Evolutionary conservation across 2,329 filamentous ascomycete species (phyloP), one percentile per base, ranked within the genome.

Genomic region (Akanthomyces uredinophilus): DNA sequence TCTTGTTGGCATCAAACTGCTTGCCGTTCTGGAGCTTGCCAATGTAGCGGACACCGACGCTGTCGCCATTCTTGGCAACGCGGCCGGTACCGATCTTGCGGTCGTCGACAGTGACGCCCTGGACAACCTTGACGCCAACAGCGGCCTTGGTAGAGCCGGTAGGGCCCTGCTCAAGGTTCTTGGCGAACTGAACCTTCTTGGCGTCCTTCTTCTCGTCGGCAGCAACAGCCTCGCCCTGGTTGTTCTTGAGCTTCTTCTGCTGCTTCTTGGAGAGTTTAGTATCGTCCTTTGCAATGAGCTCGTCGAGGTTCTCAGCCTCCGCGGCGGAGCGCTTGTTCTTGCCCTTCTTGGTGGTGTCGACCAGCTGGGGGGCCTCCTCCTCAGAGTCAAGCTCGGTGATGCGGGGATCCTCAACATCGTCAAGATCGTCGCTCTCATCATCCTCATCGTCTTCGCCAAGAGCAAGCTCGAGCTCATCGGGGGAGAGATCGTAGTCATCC

Each of bases 181-280:
- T 97, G 73, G 95, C 94, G 75, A 99, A 99, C 77, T 96, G 92
- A 65, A 99, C 95, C 83, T 97, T 98, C 87, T 97, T 97, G 77
- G 90, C 89, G 62, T 82, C 80, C 82, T 86, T 86, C 65, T 73
- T 68, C 64, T 85, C 79, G 69, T 88, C 84, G 50, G 80, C 78
- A 57, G 83, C 78, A 64, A 89, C 86, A 64, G 95, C 88, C 74
- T 97, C 90, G 68, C 94, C 95, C 75, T 96, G 91, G 83, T 98
- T 98, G 84, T 96, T 97, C 87, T 96, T 96, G 67, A 94, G 84
- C 84, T 97, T 97, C 89, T 99, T 98, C 71, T 90, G 85, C 77
- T 98, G 91, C 83, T 96, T 97, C 85, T 97, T 97, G 84, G 87
- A 93, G 66, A 92, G 83, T 81, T 93, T 93, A 68, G 83, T 74